Percentiles rank a stretch among this genome's conserved stretches.
These are phyloP conservation scores for Phytophthora sansomeana DNA, from an alignment of 352 stramenopile genomes.

Conservation along the genomic window DNA sequence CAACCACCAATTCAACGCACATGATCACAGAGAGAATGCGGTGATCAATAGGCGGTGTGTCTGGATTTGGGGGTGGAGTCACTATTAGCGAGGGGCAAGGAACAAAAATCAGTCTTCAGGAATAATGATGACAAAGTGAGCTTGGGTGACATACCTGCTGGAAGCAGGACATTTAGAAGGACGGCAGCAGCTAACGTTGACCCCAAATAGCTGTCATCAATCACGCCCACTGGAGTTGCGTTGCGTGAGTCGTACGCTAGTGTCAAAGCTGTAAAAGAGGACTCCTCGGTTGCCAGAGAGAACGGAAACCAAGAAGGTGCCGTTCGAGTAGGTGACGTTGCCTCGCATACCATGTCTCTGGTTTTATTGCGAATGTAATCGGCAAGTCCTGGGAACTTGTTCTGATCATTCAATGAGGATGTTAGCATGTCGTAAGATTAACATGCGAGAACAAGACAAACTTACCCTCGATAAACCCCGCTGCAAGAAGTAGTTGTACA, in stretches of 20 bases:
- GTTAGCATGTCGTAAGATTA: slow-evolving; percentile 18
- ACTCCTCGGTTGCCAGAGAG: slow-evolving; percentile 2
- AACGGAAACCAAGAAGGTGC: slow-evolving; percentile 17
- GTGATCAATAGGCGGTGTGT: slow-evolving; percentile 82
- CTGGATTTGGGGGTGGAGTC: slow-evolving; percentile 69
- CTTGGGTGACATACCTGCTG: slow-evolving; percentile 48
- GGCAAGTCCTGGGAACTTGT: slow-evolving; percentile 73
- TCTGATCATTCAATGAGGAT: slow-evolving; percentile 44
- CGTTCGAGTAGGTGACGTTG: slow-evolving; percentile 18
- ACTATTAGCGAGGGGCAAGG: slow-evolving; percentile 40
- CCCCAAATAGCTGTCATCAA: slow-evolving; percentile 63
- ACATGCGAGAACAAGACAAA: slow-evolving; percentile 2
- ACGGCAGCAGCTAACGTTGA: slow-evolving; percentile 69
- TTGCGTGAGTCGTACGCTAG: slow-evolving; percentile 58
- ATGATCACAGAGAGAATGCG: slow-evolving; percentile 88
- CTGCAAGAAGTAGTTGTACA: slow-evolving; percentile 86
- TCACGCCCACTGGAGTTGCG: slow-evolving; percentile 38
- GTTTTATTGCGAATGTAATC: slow-evolving; percentile 85
- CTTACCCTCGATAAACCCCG: slow-evolving; percentile 73
- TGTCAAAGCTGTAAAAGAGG: slow-evolving; percentile 30
- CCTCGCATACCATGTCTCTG: slow-evolving; percentile 65
- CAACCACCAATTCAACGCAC: slow-evolving; percentile 86
- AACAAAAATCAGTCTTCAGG: slow-evolving; percentile 10
- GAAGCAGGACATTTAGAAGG: slow-evolving; percentile 80
- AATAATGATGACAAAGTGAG: background rate